phyloP scores from a whole-genome alignment of 2,329 filamentous ascomycete species.

The Colletotrichum lini region DNA sequence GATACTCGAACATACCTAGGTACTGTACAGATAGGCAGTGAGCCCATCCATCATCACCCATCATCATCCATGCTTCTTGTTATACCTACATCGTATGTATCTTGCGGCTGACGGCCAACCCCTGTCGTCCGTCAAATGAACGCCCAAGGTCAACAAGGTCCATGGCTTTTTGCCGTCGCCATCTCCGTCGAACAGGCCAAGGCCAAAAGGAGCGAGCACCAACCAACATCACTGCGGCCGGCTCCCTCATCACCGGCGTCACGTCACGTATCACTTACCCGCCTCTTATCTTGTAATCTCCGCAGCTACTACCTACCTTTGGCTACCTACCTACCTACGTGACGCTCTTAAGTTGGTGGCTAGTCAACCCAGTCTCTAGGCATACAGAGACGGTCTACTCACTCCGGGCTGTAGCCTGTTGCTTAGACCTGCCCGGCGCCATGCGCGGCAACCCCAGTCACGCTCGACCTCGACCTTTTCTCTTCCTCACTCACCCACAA shows the following conservation, averaged over 20 bases:
- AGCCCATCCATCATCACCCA: not conserved
- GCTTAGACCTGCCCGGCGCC: slow-evolving; percentile 1
- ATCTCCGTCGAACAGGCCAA: not conserved
- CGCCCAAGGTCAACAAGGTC: not conserved
- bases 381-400: not conserved
- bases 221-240: not conserved
- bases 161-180: not conserved
- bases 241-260: not conserved
- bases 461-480: not conserved
- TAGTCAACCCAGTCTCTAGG: not conserved
- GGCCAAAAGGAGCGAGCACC: not conserved
- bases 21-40: not conserved
- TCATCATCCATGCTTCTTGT: not conserved
- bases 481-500: not conserved
- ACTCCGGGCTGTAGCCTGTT: not conserved
- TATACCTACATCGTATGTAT: no score
- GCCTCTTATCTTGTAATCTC: not conserved
- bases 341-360: not conserved
- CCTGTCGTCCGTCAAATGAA: slow-evolving; percentile 5
- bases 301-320: not conserved
- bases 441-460: slow-evolving; percentile 15
- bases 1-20: no score
- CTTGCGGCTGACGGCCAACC: slow-evolving; percentile 2
- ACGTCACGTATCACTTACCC: not conserved
- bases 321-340: not conserved